A percentile compares a stretch with the other conserved stretches of the same genome.
These are phyloP conservation scores for Oleoguttula mirabilis DNA, from an alignment of 495 filamentous ascomycete species.

Conservation along the genomic window DNA sequence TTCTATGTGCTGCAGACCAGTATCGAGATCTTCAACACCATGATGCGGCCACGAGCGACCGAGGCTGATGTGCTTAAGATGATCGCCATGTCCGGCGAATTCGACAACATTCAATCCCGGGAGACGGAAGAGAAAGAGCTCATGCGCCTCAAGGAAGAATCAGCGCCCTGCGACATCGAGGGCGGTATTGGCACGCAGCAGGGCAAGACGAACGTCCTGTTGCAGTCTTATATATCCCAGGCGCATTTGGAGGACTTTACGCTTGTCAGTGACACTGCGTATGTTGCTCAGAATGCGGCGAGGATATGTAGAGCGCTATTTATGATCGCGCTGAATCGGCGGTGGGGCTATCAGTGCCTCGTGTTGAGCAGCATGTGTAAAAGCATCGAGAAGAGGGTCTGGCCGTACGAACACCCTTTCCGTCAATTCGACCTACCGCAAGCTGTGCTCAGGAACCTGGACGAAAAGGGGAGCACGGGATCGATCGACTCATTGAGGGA, in stretches of 20 bases:
- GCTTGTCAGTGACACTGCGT: slow-evolving; percentile 77
- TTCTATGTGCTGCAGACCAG: slow-evolving; percentile 89
- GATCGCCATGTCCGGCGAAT: slow-evolving; percentile 93
- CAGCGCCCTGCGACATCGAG: slow-evolving; percentile 58
- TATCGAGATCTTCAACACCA: slow-evolving; percentile 85
- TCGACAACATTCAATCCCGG: slow-evolving; percentile 86
- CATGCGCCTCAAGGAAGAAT: slow-evolving; percentile 48
- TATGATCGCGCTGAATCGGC: slow-evolving; percentile 88
- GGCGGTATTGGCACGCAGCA: slow-evolving; percentile 67
- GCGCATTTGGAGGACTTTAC: slow-evolving; percentile 85
- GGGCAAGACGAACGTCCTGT: slow-evolving; percentile 85
- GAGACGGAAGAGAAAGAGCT: slow-evolving; percentile 81
- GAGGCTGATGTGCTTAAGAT: slow-evolving; percentile 87
- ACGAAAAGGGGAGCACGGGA: slow-evolving; percentile 55
- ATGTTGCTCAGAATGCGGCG: slow-evolving; percentile 89
- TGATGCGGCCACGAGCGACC: slow-evolving; percentile 69
- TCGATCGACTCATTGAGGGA: slow-evolving; percentile 75
- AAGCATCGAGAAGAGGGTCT: slow-evolving; percentile 86
- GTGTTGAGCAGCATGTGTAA: slow-evolving; percentile 83
- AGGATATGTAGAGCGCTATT: slow-evolving; percentile 91
- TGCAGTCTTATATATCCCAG: slow-evolving; percentile 91
- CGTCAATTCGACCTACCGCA: slow-evolving; percentile 86
- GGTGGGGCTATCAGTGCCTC: slow-evolving; percentile 89
- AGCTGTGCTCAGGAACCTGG: slow-evolving; percentile 69
- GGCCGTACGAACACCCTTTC: slow-evolving; percentile 90